Evolutionary conservation across 148 eudicot species (phyloP).

Genomic region (Nepenthes mirabilis): DNA sequence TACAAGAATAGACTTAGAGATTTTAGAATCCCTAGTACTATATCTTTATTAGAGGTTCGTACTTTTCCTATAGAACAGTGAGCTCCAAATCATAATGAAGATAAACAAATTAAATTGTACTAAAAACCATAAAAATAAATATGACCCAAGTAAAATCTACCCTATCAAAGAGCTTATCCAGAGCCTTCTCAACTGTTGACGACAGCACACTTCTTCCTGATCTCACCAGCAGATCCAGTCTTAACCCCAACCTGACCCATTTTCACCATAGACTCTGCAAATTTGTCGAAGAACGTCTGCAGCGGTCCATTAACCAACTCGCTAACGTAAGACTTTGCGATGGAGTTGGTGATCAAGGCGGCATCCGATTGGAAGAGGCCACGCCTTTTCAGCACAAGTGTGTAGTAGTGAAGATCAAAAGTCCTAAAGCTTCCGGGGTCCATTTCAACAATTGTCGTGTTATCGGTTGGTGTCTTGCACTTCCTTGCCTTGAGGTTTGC

Average conservation of each 20-base stretch:
- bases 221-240: constrained; percentile 59
- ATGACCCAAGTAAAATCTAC: no score
- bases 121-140: no score
- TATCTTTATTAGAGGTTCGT: no score
- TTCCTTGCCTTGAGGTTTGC: constrained; percentile 43
- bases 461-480: constrained; percentile 37
- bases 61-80: no score
- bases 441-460: constrained; percentile 61
- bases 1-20: no score
- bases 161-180: no score
- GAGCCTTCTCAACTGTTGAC: constrained; percentile 19
- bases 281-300: constrained; percentile 34
- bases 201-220: constrained; percentile 59
- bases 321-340: constrained; percentile 20
- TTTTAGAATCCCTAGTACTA: no score
- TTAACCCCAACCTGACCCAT: constrained; percentile 46
- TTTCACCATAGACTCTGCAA: constrained; percentile 58
- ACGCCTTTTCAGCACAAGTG: constrained; percentile 43
- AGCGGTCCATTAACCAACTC: constrained; percentile 40
- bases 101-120: no score
- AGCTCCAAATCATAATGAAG: no score
- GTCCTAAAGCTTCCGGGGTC: constrained; percentile 73
- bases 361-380: constrained; percentile 73
- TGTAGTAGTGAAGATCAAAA: constrained; percentile 64
- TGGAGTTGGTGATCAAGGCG: constrained; percentile 36